Percentiles rank a stretch among this genome's conserved stretches.
Evolutionary conservation across 768 basidiomycete species (phyloP).

Genomic region (Amanita jacksonii): DNA sequence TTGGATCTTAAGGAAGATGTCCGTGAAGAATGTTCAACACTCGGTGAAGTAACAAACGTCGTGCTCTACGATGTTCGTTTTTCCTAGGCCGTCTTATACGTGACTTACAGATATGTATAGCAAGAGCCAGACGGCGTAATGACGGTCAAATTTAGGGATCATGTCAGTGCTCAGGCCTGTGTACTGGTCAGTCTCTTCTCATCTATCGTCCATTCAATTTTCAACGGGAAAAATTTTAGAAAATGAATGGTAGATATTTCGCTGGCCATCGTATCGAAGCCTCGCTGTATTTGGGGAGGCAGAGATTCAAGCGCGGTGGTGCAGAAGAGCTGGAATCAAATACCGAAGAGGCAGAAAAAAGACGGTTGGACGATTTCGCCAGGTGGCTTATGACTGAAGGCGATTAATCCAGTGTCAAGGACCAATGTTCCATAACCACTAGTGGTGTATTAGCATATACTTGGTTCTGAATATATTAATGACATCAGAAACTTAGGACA

Average conservation of each 20-base stretch:
- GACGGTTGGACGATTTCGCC: constrained; percentile 81
- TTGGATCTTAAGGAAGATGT: constrained; percentile 96
- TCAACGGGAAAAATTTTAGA: constrained; percentile 32
- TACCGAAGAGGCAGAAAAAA: constrained; percentile 69
- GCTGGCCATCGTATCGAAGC: constrained; percentile 79
- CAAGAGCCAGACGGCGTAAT: constrained; percentile 90
- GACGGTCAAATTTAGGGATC: constrained; percentile 92
- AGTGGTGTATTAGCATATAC: neutral
- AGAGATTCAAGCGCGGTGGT: constrained; percentile 73
- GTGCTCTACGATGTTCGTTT: constrained; percentile 87
- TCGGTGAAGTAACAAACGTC: constrained; percentile 95
- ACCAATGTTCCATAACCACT: too few species aligned
- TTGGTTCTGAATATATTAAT: too few species aligned
- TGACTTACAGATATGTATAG: constrained; percentile 29
- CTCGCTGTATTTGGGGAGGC: constrained; percentile 69
- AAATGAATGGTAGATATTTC: constrained; percentile 93
- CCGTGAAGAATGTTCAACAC: constrained; percentile 78
- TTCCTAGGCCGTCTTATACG: too few species aligned
- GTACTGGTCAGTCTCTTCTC: constrained; percentile 44
- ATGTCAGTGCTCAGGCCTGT: constrained; percentile 89
- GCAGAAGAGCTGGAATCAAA: constrained; percentile 56
- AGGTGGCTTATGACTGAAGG: constrained; percentile 80
- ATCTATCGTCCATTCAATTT: neutral
- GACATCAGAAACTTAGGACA: too few species aligned
- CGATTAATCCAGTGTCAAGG: constrained; percentile 32